Base-by-base conservation (phyloP, 257 asterid genomes). In the Fraxinus americana region DNA sequence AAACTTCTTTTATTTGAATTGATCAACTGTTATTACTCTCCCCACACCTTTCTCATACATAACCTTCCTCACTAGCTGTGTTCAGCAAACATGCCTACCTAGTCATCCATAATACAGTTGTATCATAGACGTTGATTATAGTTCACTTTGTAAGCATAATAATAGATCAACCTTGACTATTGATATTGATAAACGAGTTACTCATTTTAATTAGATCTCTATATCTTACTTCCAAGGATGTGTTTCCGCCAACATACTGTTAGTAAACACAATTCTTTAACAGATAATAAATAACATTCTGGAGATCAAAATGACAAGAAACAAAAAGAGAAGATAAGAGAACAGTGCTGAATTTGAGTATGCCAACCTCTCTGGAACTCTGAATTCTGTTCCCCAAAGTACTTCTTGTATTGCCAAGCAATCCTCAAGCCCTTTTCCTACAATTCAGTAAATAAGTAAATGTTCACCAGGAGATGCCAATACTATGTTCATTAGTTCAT, bases 401-500 rank as follows among this genome's bases (percentile, higher is more conserved):
- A 96, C 91, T 96, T 96, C 78, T 91, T 96, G 76, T 96, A 96
- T 76, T 96, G 99, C 99, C 99, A 96, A 78, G 99, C 98, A 74
- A 96, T 96, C 80, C 99, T 93, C 89, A 96, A 80, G 34, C 91
- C 96, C 80, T 87, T 88, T 17, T 92, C 99, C 99, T 96, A 91
- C 7, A 76, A 82, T 39, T 48, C 57, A 59, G 25, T 39, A 54
- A 32, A 71, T 17, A 81, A 45, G 14, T 13, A 34, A 57, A 71
- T 27, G 17, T 19, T 39, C 71, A 75, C 27, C 72, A 77, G 66
- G 86, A 41, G 17, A 48, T 50, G 48, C 71, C 78, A 75, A 57
- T 71, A 41, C 48, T 4, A 38, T 43, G 23, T 59, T 21, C 75
- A 65, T 39, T 25, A 17, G 61, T 59, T 63, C 38, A 54, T 73